Percentiles rank a stretch among this genome's conserved stretches.
Evolutionary conservation across 2,329 filamentous ascomycete species (phyloP).

Genomic region (Zasmidium angulare): DNA sequence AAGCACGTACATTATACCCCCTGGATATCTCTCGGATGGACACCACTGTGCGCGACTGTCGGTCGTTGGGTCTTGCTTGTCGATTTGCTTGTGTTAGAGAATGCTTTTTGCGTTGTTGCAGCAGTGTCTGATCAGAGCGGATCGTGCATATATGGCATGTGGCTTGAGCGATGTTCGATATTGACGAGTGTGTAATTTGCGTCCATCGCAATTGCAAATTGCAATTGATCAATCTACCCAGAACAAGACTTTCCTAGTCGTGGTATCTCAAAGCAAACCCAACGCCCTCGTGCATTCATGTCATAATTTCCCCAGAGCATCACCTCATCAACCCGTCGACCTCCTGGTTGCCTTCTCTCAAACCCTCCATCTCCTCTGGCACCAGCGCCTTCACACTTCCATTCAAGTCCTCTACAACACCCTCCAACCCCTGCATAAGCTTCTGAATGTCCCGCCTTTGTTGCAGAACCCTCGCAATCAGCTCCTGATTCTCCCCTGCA

Average conservation of each 20-base stretch:
- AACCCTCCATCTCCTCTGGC: constrained; percentile 30
- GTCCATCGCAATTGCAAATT: neutral
- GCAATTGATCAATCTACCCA: neutral
- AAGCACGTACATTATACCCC: neutral
- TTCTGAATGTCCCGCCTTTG: constrained; percentile 60
- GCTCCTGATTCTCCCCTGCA: constrained; percentile 53
- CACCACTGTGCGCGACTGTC: neutral
- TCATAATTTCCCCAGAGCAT: neutral
- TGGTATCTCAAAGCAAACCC: neutral
- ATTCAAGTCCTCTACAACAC: constrained; percentile 58
- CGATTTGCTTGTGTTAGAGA: neutral
- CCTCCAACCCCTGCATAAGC: constrained; percentile 56
- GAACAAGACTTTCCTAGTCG: neutral
- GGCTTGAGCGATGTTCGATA: neutral
- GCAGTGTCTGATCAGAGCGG: neutral
- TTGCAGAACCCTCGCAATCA: constrained; percentile 51
- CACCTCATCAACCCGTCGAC: constrained; percentile 30
- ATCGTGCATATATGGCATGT: neutral
- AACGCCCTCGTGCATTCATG: neutral
- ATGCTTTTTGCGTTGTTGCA: neutral
- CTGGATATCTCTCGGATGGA: neutral
- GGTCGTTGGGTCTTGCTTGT: neutral
- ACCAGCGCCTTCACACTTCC: constrained; percentile 44
- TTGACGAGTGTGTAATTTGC: neutral
- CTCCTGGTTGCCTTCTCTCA: constrained; percentile 30